Percentiles rank a stretch among this genome's conserved stretches.
Evolutionary conservation across 2,329 filamentous ascomycete genomes (phyloP).

Genomic region (Chaetoscypha palmicola): DNA sequence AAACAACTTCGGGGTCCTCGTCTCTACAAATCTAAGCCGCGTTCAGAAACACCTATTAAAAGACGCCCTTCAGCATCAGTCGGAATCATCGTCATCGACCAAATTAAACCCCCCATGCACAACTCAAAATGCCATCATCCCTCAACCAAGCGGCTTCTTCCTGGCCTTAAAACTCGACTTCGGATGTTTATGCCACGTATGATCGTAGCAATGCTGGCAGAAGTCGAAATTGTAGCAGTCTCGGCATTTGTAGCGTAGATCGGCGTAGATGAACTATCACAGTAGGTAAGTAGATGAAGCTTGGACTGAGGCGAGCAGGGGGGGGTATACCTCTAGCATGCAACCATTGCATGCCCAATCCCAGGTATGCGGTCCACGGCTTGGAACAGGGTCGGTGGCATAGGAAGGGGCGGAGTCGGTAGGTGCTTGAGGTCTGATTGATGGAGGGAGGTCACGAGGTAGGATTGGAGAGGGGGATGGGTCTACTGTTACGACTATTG

Average conservation of each 20-base stretch:
- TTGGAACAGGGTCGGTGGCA: not conserved
- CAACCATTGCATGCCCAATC: slow-evolving; percentile 11
- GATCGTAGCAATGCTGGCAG: not conserved
- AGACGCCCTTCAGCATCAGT: too few species aligned
- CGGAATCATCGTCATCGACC: too few species aligned
- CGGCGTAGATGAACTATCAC: not conserved
- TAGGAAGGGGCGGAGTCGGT: not conserved
- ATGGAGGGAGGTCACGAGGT: not conserved
- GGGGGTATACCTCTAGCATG: slow-evolving; percentile 4
- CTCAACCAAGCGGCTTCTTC: too few species aligned
- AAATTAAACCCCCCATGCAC: too few species aligned
- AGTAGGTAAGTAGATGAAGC: not conserved
- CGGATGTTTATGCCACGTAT: not conserved
- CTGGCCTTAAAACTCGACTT: slow-evolving; percentile 5
- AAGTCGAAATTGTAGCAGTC: not conserved
- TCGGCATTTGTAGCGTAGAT: not conserved
- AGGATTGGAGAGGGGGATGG: not conserved
- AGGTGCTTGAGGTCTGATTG: not conserved
- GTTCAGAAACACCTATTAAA: too few species aligned
- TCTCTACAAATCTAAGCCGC: too few species aligned
- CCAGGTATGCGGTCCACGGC: not conserved
- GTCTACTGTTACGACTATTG: not conserved
- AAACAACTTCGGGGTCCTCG: too few species aligned
- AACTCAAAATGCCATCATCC: too few species aligned
- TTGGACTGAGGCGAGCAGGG: not conserved